These are phyloP conservation scores for Pneumocystis canis DNA, from an alignment of 1,139 yeast species.

Conservation along the genomic window DNA sequence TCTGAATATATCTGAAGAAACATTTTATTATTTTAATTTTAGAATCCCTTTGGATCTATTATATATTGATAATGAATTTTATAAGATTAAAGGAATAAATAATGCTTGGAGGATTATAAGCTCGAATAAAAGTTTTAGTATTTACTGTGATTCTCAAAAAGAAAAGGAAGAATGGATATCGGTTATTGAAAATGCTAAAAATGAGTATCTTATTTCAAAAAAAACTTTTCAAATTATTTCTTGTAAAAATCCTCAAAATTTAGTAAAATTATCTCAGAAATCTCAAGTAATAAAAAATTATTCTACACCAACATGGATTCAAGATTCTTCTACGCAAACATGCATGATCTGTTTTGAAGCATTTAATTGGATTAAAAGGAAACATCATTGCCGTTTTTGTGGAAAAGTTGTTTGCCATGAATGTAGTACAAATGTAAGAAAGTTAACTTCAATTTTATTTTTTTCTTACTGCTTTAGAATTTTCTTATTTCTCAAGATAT, in stretches of 20 bases:
- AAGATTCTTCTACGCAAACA: not conserved
- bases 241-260: not conserved
- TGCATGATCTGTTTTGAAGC: constrained; percentile 3
- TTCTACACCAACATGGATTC: constrained; percentile 6
- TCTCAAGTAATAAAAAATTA: constrained; percentile 3
- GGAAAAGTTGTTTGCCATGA: constrained; percentile 4
- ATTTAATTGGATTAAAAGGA: constrained; percentile 4
- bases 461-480: not conserved
- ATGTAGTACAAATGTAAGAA: constrained; percentile 4
- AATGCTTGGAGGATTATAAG: constrained; percentile 2
- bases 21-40: not conserved
- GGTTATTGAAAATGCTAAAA: not conserved
- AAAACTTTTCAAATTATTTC: not conserved
- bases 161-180: constrained; percentile 2
- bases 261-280: not conserved
- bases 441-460: not conserved
- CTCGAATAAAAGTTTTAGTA: not conserved
- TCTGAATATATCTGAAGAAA: not conserved
- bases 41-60: not conserved
- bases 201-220: not conserved
- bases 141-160: not conserved
- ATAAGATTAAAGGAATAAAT: not conserved
- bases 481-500: not conserved
- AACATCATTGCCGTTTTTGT: constrained; percentile 9
- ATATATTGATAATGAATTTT: not conserved